Evolutionary conservation across 495 filamentous ascomycete genomes (phyloP), one percentile per base, ranked within the genome.

Genomic region (Aspergillus diversus): DNA sequence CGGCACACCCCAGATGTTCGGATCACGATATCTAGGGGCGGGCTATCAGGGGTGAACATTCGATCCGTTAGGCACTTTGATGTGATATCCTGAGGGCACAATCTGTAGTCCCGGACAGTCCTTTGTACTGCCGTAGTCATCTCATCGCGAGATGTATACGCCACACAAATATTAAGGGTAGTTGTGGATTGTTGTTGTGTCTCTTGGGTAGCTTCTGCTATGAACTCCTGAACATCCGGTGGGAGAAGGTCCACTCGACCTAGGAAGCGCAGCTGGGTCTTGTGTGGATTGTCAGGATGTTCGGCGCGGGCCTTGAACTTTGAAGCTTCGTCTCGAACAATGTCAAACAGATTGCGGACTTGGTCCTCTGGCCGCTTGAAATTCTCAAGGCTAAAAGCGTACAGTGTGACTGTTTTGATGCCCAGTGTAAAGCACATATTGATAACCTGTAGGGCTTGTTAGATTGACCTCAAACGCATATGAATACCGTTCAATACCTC

Each of bases 361-460:
- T 62, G 42, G 7, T 42, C 54, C 42, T 21, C 31, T 32, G 63
- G 59, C 9, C 59, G 59, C 11, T 62, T 51, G 51, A 66, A 66
- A 31, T 66, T 66, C 31, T 61, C 59, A 32, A 66, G 15, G 34
- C 59, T 66, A 32, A 62, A 66, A 16, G 63, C 53, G 39, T 62
- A 66, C 0, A 66, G 32, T 4, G 63, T 62, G 6, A 62, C 46
- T 16, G 8, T 21, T 46, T 58, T 4, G 3, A 66, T 37, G n/a
- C 59, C 63, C 6, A 13, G 21, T 5, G 8, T 0, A n/a, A 57
- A 62, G 43, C 59, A 64, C 39, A 43, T 4, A 15, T 43, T 15
- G 11, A 43, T 8, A 4, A 8, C n/a, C 39, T 43, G 39, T 11
- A 27, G 3, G 5, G 7, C 39, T 4, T 11, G 39, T 43, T 43